Percentiles rank a stretch among this genome's conserved stretches.
phyloP scores from a whole-genome alignment of 2,329 filamentous ascomycete species.

The Hypoxylon sp. region DNA sequence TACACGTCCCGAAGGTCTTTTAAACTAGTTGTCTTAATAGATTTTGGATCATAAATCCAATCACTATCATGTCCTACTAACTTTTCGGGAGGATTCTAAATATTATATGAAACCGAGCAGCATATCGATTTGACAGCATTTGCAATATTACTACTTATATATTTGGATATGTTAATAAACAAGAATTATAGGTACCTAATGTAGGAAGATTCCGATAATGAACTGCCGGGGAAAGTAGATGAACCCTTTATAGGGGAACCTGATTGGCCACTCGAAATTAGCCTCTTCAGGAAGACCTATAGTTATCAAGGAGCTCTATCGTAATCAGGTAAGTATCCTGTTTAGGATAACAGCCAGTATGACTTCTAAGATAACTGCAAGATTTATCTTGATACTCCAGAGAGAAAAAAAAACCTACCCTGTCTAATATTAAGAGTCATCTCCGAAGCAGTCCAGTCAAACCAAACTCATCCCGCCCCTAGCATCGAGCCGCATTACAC shows the following conservation, averaged over 20 bases:
- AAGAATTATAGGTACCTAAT: neutral
- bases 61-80: neutral
- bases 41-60: too few species aligned
- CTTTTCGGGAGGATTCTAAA: neutral
- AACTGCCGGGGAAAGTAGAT: constrained; percentile 23
- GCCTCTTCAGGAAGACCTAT: neutral
- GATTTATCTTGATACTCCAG: too few species aligned
- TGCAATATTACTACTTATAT: neutral
- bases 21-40: too few species aligned
- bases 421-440: neutral
- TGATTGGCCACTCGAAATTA: constrained; percentile 10
- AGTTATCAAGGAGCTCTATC: constrained; percentile 5
- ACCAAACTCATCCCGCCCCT: neutral
- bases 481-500: neutral
- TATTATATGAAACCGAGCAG: neutral
- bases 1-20: too few species aligned
- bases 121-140: neutral
- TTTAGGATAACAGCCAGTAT: neutral
- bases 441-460: neutral
- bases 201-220: neutral
- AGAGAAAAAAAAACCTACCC: too few species aligned
- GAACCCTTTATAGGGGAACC: neutral
- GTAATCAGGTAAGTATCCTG: neutral
- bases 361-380: neutral
- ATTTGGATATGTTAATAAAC: neutral